Base-by-base conservation (phyloP, 177 flowering plant genomes). In the Tripterygium wilfordii region DNA sequence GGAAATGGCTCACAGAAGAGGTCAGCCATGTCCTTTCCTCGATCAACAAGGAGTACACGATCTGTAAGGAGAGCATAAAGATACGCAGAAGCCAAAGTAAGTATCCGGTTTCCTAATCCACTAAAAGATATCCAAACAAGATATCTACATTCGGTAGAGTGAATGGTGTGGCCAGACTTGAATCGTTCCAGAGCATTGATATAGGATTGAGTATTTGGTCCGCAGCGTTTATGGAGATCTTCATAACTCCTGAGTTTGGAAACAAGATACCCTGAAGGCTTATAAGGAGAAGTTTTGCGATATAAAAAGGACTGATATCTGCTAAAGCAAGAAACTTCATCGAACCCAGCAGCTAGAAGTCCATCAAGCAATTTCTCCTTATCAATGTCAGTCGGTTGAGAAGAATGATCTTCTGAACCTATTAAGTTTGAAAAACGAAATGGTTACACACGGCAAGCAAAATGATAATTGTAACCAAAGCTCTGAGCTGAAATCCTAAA, bases 1-100 rank as follows among this genome's bases (percentile, higher is more conserved):
- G 72, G 77, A 56, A 75, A 75, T 6, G 80, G 77, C 48, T 75
- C 74, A 20, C 80, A 75, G 39, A 75, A 71, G 15, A 75, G 68
- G 51, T 62, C 72, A 16, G 44, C 52, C 55, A 64, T 60, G 25
- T 71, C 77, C 13, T 36, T 43, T 16, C 61, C 71, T 0, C 10
- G 56, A 8, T 67, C 68, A 27, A 73, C 64, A 14, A 76, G 76
- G 13, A 76, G 44, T 24, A 76, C 74, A 3, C 82, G 59, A n/a
- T 73, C 45, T 27, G 74, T 70, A 8, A 76, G 66, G 2, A 76
- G 61, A 14, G 81, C 81, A 38, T 73, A 76, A 14, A 76, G 63
- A 45, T 73, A 74, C 13, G 71, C 61, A 0, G 78, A 65, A 22
- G 68, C 58, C 15, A 76, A 24, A 13, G 69, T 49, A 3, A 76